Evolutionary conservation across 371 early-diverging fungal genomes (phyloP).

Genomic region (Mucor sp.): DNA sequence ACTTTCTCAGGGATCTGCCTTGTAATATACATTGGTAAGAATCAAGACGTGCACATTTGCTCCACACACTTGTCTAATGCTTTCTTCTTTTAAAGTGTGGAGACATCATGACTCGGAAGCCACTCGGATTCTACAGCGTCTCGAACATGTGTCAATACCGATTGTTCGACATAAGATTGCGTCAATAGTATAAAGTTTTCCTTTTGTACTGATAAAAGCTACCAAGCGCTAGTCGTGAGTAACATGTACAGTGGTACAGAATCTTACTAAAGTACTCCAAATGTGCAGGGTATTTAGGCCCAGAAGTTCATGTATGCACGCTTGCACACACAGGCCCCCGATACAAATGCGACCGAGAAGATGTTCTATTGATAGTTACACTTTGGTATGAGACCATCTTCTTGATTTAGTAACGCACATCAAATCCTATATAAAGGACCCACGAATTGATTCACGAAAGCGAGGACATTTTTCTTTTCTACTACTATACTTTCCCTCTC

Average conservation of each 20-base stretch:
- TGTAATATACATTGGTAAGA: neutral
- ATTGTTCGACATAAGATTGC: neutral
- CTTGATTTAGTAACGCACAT: neutral
- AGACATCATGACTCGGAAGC: neutral
- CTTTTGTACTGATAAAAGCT: slow-evolving; percentile 2
- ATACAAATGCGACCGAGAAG: slow-evolving; percentile 7
- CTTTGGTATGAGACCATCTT: neutral
- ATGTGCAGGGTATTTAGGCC: slow-evolving; percentile 14
- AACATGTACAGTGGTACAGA: slow-evolving; percentile 4
- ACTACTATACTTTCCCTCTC: too few species aligned
- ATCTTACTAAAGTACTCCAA: neutral
- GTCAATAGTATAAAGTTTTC: slow-evolving; percentile 1
- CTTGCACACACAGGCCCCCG: slow-evolving; percentile 15
- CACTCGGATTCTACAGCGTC: neutral
- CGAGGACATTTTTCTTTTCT: neutral
- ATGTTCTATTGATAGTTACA: slow-evolving; percentile 9
- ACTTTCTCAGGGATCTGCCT: neutral
- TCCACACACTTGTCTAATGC: neutral
- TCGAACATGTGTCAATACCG: slow-evolving; percentile 3
- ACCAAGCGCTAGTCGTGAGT: neutral
- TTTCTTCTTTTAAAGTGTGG: neutral
- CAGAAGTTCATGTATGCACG: slow-evolving; percentile 2
- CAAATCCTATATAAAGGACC: slow-evolving; percentile 1
- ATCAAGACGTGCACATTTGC: neutral
- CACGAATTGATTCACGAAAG: neutral